Conservation (phyloP, 176 grass and related monocot species). For the Oropetium thomaeum region DNA sequence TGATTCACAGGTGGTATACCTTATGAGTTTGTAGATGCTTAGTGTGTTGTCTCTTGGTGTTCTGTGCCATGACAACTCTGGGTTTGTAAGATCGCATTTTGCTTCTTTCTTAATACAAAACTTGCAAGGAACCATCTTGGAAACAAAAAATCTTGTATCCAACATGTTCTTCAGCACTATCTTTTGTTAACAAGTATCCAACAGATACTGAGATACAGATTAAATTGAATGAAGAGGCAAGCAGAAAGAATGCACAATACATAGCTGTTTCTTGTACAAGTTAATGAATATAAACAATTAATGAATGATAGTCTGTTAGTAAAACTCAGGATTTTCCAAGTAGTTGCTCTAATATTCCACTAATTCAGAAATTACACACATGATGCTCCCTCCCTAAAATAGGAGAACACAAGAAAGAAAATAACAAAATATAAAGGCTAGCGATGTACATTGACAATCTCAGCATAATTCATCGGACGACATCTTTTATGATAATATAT, state of each 20-base stretch:
- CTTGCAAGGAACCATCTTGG: too few species aligned
- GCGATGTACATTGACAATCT: conserved; percentile 28
- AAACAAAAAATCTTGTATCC: background rate
- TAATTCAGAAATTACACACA: conserved; percentile 48
- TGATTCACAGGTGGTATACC: too few species aligned
- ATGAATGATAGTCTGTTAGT: conserved; percentile 12
- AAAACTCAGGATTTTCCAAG: conserved; percentile 20
- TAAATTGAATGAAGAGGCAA: background rate
- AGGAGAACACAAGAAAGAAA: conserved; percentile 14
- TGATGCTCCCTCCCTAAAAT: conserved; percentile 13
- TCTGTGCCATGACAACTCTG: too few species aligned
- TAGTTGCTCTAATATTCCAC: conserved; percentile 41
- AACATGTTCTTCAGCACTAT: background rate
- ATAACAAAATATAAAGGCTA: conserved; percentile 17
- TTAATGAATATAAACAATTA: conserved; percentile 38
- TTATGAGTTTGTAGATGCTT: too few species aligned
- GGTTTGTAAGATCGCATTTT: too few species aligned
- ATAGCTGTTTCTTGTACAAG: conserved; percentile 13
- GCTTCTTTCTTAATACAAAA: too few species aligned
- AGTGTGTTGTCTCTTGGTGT: too few species aligned
- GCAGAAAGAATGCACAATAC: background rate
- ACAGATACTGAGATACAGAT: background rate
- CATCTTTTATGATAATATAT: background rate
- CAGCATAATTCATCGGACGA: conserved; percentile 20
- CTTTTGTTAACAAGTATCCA: background rate